Base-by-base conservation (phyloP, 768 basidiomycete genomes). In the Ramaria sp. region DNA sequence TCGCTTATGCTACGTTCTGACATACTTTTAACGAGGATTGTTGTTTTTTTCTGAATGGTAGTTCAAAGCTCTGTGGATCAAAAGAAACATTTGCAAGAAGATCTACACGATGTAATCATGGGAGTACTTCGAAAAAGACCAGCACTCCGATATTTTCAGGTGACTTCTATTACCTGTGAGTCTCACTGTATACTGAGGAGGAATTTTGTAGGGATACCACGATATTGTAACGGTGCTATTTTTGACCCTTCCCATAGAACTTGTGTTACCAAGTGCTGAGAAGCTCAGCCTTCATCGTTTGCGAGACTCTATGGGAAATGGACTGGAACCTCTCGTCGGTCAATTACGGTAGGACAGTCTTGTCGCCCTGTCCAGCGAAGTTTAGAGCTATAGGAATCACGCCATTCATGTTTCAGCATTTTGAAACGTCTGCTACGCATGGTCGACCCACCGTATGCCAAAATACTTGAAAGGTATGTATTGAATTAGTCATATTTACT, bases 171-270 rank as follows among this genome's bases (percentile, higher is more conserved):
- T n/a, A n/a, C n/a, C n/a, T n/a, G n/a, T n/a, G n/a, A n/a, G n/a
- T n/a, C n/a, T n/a, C n/a, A n/a, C 67, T 58, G 16, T 9, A 5
- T 15, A 12, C 7, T 49, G 27, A 22, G 18, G 38, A 18, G 28
- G n/a, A 15, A 16, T 12, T 28, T 44, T 6, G 27, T 25, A 94
- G 82, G 93, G 93, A 43, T 95, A 88, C 67, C 93, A 96, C 63
- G 93, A 96, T 63, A 90, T 97, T 41, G 74, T 90, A 20, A 86
- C 89, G 0, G 90, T 96, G 12, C 57, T 96, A 3, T 82, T 81
- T 60, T 73, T 92, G 30, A 89, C 87, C 0, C 69, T 91, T 5
- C 85, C 85, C 2, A 66, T 65, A 24, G 77, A 81, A 42, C 60
- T 79, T 22, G 83, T 78, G 42, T 65, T 83, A 0, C 65, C 68